Base-by-base conservation (phyloP, 2,329 filamentous ascomycete species). In the Pestalotiopsis sp. region DNA sequence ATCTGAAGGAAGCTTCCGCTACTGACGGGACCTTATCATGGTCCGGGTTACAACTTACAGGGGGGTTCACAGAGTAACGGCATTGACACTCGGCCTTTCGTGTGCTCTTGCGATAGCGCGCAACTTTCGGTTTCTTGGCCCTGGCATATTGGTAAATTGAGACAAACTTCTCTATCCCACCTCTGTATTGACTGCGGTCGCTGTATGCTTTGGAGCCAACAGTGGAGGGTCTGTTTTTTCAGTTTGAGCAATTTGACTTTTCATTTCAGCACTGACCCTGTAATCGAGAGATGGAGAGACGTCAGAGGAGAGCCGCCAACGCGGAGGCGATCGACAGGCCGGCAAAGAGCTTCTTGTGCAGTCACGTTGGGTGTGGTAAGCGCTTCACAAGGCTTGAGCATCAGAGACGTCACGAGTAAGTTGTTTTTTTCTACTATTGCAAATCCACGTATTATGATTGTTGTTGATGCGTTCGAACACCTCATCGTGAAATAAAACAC, bases 311-410 rank as follows among this genome's bases (percentile, higher is more conserved):
- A 61, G n/a, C 56, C 27, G 41, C 64, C 31, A 57, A n/a, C 14
- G 52, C n/a, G 67, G 69, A 70, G 61, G 67, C 57, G 38, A 72
- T 66, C 27, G 58, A 41, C 27, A 65, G 69, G 27, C 65, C 56
- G 58, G 52, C 67, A 13, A 64, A 69, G 56, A 39, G 61, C 7
- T 76, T 75, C 59, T 58, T 68, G 17, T 88, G 87, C 71, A 77
- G 77, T 52, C 81, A 82, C 72, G 77, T 81, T 7, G 82, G 80
- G 38, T 89, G 87, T 71, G 79, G 76, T 61, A 87, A 87, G 74
- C 80, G 81, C 17, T 90, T 89, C 74, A 87, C 86, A 27, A 81
- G 88, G 7, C 83, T 85, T 12, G 88, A 90, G 74, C 88, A 90
- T 76, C 80, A 89, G 64, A 85, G 87, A 69, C 82, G 87, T 14